Evolutionary conservation across 345 rosid genomes (phyloP).

Genomic region (Erysimum cheiranthoides): DNA sequence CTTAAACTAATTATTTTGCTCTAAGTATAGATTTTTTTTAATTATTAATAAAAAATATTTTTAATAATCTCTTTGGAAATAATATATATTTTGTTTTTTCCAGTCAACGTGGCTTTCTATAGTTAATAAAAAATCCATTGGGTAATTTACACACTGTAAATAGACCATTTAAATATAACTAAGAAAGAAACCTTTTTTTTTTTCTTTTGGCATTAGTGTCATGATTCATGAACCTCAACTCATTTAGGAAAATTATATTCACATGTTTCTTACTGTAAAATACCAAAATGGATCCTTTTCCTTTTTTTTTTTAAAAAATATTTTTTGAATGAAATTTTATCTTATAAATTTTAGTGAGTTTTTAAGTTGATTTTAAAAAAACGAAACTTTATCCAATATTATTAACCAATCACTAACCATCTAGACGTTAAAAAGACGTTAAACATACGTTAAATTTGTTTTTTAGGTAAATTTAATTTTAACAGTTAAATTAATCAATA

Average conservation of each 20-base stretch:
- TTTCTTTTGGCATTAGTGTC: not conserved
- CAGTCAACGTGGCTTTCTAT: not conserved
- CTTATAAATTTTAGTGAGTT: too few relatives aligned
- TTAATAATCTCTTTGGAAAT: not conserved
- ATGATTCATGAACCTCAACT: slow-evolving; percentile 21
- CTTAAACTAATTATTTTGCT: not conserved
- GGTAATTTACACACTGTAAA: not conserved
- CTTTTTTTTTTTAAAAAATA: not conserved
- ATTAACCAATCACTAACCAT: too few relatives aligned
- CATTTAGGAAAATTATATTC: not conserved
- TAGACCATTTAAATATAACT: not conserved
- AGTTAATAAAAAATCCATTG: not conserved
- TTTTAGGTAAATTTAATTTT: too few relatives aligned
- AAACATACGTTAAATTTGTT: too few relatives aligned
- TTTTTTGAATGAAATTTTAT: too few relatives aligned
- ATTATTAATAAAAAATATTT: not conserved
- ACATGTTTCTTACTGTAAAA: slow-evolving; percentile 10
- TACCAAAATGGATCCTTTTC: not conserved
- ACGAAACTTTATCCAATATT: too few relatives aligned
- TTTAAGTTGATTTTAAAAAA: too few relatives aligned
- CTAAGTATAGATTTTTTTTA: not conserved
- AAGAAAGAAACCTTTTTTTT: not conserved
- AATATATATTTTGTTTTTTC: too few relatives aligned
- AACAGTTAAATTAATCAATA: too few relatives aligned
- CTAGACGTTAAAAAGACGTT: too few relatives aligned